Conservation (phyloP, 805 yeast species). For the Yueomyces sp. region DNA sequence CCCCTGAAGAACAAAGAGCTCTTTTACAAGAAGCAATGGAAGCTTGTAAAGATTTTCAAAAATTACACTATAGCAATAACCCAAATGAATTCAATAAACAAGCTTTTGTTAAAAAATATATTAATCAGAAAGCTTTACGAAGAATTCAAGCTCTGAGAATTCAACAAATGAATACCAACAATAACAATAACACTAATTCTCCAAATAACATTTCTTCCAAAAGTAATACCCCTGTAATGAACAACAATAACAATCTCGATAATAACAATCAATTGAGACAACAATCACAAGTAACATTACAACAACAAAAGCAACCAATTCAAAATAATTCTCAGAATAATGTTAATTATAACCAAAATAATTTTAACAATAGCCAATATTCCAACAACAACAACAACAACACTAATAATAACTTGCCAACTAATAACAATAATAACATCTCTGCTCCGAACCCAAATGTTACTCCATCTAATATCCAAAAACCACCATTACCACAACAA, state of each 20-base stretch:
- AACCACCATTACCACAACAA: constrained; percentile 6
- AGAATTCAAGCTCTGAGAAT: constrained; percentile 20
- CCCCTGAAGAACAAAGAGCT: constrained; percentile 24
- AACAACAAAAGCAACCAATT: neutral
- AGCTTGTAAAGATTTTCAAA: constrained; percentile 24
- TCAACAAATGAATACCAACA: constrained; percentile 9
- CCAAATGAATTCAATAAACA: constrained; percentile 21
- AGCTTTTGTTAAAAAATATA: constrained; percentile 23
- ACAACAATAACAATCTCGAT: neutral
- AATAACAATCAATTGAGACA: neutral
- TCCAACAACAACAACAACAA: neutral
- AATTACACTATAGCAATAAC: constrained; percentile 17
- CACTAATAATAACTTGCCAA: neutral
- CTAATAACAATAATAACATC: neutral
- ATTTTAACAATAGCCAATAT: neutral
- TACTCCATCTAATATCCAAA: constrained; percentile 2
- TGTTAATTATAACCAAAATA: constrained; percentile 1
- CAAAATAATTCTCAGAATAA: neutral
- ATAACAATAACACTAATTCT: neutral
- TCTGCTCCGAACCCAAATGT: constrained; percentile 17
- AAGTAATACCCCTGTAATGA: neutral
- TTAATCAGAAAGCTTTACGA: constrained; percentile 24
- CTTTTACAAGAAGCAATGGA: constrained; percentile 25
- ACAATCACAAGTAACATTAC: neutral
- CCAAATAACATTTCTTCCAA: constrained; percentile 1